These are phyloP conservation scores for Colletotrichum lupini DNA, from an alignment of 2,329 filamentous ascomycete genomes.

Conservation along the genomic window DNA sequence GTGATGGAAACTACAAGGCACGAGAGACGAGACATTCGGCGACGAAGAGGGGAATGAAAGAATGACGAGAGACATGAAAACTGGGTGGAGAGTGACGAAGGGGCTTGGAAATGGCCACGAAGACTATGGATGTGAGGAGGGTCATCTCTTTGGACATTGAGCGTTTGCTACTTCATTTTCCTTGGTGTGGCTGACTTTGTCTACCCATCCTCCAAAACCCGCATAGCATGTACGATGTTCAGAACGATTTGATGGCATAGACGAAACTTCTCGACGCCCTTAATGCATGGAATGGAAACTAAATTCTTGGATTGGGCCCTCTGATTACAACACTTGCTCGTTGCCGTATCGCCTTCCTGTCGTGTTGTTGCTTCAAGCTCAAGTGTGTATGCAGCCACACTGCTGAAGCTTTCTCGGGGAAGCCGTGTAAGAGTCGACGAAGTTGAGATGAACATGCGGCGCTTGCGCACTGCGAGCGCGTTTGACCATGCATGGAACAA, in stretches of 20 bases:
- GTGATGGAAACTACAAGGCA: background rate
- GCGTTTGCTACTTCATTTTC: conserved; percentile 24
- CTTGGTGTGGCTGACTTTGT: conserved; percentile 1
- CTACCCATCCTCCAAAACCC: background rate
- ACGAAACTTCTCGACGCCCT: conserved; percentile 4
- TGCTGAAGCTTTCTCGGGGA: background rate
- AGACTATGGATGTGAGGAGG: background rate
- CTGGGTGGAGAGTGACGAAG: background rate
- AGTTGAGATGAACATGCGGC: conserved; percentile 15
- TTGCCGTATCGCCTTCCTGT: background rate
- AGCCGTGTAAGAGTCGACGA: background rate
- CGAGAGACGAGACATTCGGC: conserved; percentile 23
- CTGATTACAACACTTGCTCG: background rate
- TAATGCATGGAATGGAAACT: conserved; percentile 6
- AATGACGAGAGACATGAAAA: background rate
- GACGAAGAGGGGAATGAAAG: conserved; percentile 8
- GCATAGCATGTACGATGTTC: conserved; percentile 33
- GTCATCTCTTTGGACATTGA: conserved; percentile 21
- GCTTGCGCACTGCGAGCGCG: background rate
- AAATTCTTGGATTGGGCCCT: background rate
- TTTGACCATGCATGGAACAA: background rate
- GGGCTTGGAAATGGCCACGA: conserved; percentile 1
- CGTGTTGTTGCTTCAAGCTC: background rate
- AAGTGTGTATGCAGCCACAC: too few species aligned
- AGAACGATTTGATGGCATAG: conserved; percentile 26